phyloP scores from a whole-genome alignment of 1,284 basidiomycete species.

The Chalciporus sp. region DNA sequence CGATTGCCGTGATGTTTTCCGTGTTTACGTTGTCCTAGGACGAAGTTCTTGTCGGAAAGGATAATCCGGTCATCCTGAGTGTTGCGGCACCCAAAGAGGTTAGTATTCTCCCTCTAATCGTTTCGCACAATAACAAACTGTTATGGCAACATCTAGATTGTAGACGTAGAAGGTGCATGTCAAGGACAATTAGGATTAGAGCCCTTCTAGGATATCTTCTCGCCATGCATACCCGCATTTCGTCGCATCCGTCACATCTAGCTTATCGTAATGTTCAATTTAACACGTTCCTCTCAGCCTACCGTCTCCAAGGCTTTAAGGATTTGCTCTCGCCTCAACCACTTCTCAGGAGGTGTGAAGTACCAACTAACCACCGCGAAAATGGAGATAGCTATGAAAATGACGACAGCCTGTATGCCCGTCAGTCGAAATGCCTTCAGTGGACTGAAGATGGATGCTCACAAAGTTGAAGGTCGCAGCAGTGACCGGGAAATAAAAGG shows the following conservation, averaged over 20 bases:
- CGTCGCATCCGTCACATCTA: conserved; percentile 1
- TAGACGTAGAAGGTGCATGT: conserved; percentile 86
- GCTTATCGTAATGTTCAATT: background rate
- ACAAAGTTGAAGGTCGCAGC: conserved; percentile 80
- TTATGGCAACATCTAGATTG: conserved; percentile 48
- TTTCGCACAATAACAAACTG: conserved; percentile 4
- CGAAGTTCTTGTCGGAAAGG: conserved; percentile 77
- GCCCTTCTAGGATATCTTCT: conserved; percentile 45
- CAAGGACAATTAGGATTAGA: conserved; percentile 74
- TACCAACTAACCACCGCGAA: conserved; percentile 78
- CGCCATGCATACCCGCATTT: background rate
- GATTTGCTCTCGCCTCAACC: conserved; percentile 69
- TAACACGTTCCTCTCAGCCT: conserved; percentile 23
- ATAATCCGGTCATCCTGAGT: conserved; percentile 71
- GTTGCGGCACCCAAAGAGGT: conserved; percentile 89
- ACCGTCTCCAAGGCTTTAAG: conserved; percentile 46
- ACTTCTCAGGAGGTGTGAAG: conserved; percentile 73
- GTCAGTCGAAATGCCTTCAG: conserved; percentile 14
- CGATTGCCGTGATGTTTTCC: conserved; percentile 1
- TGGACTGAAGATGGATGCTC: conserved; percentile 32
- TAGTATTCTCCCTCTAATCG: conserved; percentile 18
- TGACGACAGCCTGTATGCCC: conserved; percentile 62
- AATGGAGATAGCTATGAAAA: conserved; percentile 76
- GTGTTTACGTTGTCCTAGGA: conserved; percentile 52
- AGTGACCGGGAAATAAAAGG: conserved; percentile 80